These are phyloP conservation scores for Chernovozyma sophiae-reginae DNA, from an alignment of 1,139 yeast species.

Conservation along the genomic window DNA sequence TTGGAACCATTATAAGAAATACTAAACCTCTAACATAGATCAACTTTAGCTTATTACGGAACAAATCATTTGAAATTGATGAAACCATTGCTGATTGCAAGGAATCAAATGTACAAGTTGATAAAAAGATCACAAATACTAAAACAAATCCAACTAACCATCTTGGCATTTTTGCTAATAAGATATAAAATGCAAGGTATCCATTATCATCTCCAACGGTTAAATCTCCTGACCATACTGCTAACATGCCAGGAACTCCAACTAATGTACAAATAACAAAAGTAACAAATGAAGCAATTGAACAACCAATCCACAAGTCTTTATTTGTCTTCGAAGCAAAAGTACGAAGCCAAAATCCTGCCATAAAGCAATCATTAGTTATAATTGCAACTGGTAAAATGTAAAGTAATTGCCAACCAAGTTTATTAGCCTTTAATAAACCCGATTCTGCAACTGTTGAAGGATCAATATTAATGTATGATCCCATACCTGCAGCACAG, in stretches of 20 bases:
- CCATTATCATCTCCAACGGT: slow-evolving; percentile 57
- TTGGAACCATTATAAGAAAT: slow-evolving; percentile 73
- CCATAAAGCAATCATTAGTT: slow-evolving; percentile 84
- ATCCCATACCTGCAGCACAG: slow-evolving; percentile 78
- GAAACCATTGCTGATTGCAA: slow-evolving; percentile 88
- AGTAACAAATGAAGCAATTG: slow-evolving; percentile 66
- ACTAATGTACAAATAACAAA: slow-evolving; percentile 63
- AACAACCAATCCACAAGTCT: slow-evolving; percentile 72
- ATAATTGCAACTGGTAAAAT: slow-evolving; percentile 82
- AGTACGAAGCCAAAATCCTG: slow-evolving; percentile 93
- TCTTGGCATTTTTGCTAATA: slow-evolving; percentile 70
- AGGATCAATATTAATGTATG: slow-evolving; percentile 67
- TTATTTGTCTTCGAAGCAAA: slow-evolving; percentile 80
- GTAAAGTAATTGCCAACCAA: slow-evolving; percentile 89
- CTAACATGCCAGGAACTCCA: slow-evolving; percentile 82
- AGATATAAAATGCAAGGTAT: slow-evolving; percentile 63
- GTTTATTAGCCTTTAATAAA: slow-evolving; percentile 54
- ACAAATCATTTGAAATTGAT: slow-evolving; percentile 81
- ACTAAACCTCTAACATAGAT: slow-evolving; percentile 71
- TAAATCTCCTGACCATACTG: slow-evolving; percentile 84
- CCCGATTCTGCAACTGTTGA: slow-evolving; percentile 63
- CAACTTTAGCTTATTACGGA: slow-evolving; percentile 71
- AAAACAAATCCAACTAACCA: slow-evolving; percentile 86
- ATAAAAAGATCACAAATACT: slow-evolving; percentile 66
- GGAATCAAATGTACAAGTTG: slow-evolving; percentile 88